Evolutionary conservation across 2,329 filamentous ascomycete genomes (phyloP).

Genomic region (Nemania bipapillata): DNA sequence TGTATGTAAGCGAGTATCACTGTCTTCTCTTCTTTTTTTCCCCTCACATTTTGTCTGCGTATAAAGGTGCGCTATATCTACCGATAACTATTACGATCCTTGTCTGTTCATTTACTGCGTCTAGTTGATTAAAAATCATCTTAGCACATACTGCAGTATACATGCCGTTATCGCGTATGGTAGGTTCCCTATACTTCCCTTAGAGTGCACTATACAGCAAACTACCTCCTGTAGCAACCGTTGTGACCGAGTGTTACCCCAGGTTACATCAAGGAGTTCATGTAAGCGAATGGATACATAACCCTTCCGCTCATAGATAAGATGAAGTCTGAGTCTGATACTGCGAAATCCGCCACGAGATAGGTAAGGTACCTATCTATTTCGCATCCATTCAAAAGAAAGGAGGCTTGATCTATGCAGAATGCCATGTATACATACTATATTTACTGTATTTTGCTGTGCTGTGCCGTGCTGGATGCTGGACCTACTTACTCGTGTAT

Average conservation of each 20-base stretch:
- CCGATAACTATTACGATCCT: background rate
- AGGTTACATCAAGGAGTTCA: conserved; percentile 9
- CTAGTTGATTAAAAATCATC: background rate
- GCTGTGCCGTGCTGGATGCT: conserved; percentile 1
- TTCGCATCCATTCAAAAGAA: background rate
- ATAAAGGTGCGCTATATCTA: background rate
- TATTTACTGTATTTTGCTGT: background rate
- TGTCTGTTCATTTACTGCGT: conserved; percentile 9
- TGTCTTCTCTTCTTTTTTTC: background rate
- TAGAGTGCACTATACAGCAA: background rate
- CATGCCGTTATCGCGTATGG: background rate
- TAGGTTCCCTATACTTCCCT: background rate
- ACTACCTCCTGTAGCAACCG: background rate
- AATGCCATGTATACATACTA: background rate
- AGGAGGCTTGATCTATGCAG: background rate
- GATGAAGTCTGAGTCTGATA: conserved; percentile 7
- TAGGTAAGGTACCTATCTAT: background rate
- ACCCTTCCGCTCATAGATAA: background rate
- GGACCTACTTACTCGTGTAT: background rate
- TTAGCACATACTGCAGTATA: background rate
- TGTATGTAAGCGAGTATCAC: background rate
- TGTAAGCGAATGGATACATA: background rate
- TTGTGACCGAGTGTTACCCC: conserved; percentile 5
- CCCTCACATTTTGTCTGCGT: background rate
- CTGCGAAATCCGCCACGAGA: background rate